Conservation (phyloP, 495 filamentous ascomycete genomes). For the Gamarada debralockiae region DNA sequence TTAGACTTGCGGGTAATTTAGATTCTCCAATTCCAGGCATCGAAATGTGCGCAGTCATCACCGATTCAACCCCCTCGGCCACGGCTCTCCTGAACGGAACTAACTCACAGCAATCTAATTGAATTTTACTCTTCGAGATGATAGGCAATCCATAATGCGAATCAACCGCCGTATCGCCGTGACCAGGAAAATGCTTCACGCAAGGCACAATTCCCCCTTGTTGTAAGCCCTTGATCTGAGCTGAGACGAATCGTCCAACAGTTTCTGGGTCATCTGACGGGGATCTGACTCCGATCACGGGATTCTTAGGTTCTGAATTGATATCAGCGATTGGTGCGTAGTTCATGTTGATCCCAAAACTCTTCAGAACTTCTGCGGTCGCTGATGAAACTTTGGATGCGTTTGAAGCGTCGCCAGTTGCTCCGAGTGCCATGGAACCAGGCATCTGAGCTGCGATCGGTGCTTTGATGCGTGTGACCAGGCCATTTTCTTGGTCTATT, state of each 20-base stretch:
- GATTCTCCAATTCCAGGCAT: conserved; percentile 52
- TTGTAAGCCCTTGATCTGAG: conserved; percentile 80
- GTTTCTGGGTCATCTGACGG: conserved; percentile 83
- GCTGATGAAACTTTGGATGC: conserved; percentile 78
- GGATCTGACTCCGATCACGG: conserved; percentile 79
- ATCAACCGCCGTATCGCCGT: conserved; percentile 85
- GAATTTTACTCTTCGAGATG: conserved; percentile 80
- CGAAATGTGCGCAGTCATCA: conserved; percentile 87
- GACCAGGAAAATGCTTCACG: conserved; percentile 90
- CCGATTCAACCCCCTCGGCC: conserved; percentile 75
- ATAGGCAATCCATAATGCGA: conserved; percentile 81
- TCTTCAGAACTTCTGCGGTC: conserved; percentile 78
- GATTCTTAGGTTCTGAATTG: conserved; percentile 80
- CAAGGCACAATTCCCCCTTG: conserved; percentile 78
- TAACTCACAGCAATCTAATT: conserved; percentile 74
- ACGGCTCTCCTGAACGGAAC: conserved; percentile 85
- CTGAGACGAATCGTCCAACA: conserved; percentile 78
- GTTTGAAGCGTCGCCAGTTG: conserved; percentile 70
- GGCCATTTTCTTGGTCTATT: conserved; percentile 90
- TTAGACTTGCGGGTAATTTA: conserved; percentile 49
- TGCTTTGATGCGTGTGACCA: conserved; percentile 62
- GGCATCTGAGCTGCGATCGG: conserved; percentile 50
- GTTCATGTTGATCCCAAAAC: conserved; percentile 85
- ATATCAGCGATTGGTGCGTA: conserved; percentile 87
- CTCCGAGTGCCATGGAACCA: conserved; percentile 84